Conservation (phyloP, 2,329 filamentous ascomycete species). For the Sporothrix variecibatus region DNA sequence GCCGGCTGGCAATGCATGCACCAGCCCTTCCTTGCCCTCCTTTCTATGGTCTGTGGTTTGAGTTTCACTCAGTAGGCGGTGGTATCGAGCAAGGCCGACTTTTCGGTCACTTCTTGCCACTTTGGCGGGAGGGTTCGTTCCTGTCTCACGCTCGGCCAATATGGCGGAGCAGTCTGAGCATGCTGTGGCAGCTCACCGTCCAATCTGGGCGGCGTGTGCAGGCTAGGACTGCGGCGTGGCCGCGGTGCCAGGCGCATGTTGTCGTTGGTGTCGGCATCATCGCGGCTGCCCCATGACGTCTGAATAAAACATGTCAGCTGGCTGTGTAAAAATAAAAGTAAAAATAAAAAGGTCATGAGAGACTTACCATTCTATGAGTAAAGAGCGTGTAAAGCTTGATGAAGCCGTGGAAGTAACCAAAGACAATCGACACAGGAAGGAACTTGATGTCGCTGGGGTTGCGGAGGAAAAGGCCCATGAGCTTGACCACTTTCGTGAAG, state of each 20-base stretch:
- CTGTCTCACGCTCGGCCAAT: background rate
- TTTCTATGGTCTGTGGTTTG: constrained; percentile 4
- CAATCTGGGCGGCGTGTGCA: constrained; percentile 45
- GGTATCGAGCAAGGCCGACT: constrained; percentile 24
- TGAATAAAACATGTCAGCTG: constrained; percentile 42
- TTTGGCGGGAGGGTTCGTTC: background rate
- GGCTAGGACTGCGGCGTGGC: constrained; percentile 30
- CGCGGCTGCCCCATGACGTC: constrained; percentile 95
- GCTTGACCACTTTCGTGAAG: constrained; percentile 88
- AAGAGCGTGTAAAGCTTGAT: constrained; percentile 88
- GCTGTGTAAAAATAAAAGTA: background rate
- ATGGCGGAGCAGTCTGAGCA: background rate
- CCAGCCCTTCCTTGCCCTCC: background rate
- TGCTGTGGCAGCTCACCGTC: constrained; percentile 24
- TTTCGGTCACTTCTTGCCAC: constrained; percentile 24
- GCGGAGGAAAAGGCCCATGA: constrained; percentile 80
- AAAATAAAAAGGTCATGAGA: background rate
- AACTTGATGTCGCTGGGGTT: constrained; percentile 80
- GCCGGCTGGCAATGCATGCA: background rate
- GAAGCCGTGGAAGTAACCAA: constrained; percentile 89
- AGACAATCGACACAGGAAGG: constrained; percentile 81
- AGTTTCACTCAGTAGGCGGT: background rate
- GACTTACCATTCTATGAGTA: constrained; percentile 73
- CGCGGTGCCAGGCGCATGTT: constrained; percentile 30
- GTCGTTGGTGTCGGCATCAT: constrained; percentile 85